Conservation (phyloP, 1,139 yeast species). For the Lodderomyces oxycetoniae region DNA sequence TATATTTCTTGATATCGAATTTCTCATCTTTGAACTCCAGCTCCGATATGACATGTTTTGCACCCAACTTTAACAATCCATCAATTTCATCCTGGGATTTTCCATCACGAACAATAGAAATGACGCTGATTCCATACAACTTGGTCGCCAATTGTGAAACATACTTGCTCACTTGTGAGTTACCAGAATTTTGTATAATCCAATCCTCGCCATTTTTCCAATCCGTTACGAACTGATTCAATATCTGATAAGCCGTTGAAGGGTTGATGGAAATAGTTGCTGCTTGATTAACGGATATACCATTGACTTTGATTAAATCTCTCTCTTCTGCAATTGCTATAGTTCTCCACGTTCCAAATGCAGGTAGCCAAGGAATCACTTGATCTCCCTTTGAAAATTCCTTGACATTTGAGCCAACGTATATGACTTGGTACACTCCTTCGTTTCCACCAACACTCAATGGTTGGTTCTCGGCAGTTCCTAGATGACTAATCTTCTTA, state of each 20-base stretch:
- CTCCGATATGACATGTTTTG: slow-evolving; percentile 30
- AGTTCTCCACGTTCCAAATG: slow-evolving; percentile 37
- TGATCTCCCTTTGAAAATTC: slow-evolving; percentile 25
- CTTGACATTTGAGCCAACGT: slow-evolving; percentile 21
- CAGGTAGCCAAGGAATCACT: slow-evolving; percentile 27
- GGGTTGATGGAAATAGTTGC: slow-evolving; percentile 35
- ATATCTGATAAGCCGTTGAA: slow-evolving; percentile 30
- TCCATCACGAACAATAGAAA: slow-evolving; percentile 31
- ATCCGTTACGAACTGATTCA: slow-evolving; percentile 24
- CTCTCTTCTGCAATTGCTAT: slow-evolving; percentile 21
- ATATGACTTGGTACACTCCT: slow-evolving; percentile 27
- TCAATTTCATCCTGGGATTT: slow-evolving; percentile 22
- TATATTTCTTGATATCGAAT: slow-evolving; percentile 41
- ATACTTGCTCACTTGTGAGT: slow-evolving; percentile 30
- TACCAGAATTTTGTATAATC: slow-evolving; percentile 34
- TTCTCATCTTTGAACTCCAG: slow-evolving; percentile 57
- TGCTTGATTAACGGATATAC: slow-evolving; percentile 25
- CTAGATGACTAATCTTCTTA: slow-evolving; percentile 45
- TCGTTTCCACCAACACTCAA: slow-evolving; percentile 75
- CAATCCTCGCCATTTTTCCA: slow-evolving; percentile 28
- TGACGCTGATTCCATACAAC: slow-evolving; percentile 21
- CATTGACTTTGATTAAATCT: slow-evolving; percentile 20
- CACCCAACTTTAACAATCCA: slow-evolving; percentile 26
- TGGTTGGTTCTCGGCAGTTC: slow-evolving; percentile 41
- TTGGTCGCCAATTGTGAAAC: slow-evolving; percentile 26